These are phyloP conservation scores for Helenozyma baotianmanensis DNA, from an alignment of 805 yeast species.

Conservation along the genomic window DNA sequence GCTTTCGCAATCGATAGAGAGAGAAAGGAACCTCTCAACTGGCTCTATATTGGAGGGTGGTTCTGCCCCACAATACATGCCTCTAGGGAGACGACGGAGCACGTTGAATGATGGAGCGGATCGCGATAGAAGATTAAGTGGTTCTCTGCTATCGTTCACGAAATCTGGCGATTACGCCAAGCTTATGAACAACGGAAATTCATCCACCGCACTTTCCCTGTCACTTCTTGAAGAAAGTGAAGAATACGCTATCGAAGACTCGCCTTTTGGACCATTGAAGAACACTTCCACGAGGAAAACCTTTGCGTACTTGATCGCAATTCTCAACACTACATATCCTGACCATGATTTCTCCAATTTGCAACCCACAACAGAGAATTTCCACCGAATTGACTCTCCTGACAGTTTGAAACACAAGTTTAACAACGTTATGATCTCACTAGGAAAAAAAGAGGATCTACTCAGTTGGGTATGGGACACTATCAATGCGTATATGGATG, in stretches of 20 bases:
- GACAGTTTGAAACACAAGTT: conserved; percentile 59
- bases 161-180: conserved; percentile 10
- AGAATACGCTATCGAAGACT: conserved; percentile 30
- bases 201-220: conserved; percentile 9
- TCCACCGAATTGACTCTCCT: conserved; percentile 29
- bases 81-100: conserved; percentile 20
- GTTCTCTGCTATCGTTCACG: conserved; percentile 21
- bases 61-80: conserved; percentile 27
- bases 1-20: conserved; percentile 33
- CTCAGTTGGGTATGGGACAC: conserved; percentile 83
- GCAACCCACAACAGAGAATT: conserved; percentile 68
- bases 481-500: conserved; percentile 75
- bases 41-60: conserved; percentile 35
- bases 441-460: conserved; percentile 38
- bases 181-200: conserved; percentile 1
- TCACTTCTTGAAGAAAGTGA: conserved; percentile 11
- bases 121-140: conserved; percentile 26
- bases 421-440: conserved; percentile 64
- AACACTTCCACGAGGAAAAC: conserved; percentile 82
- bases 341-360: conserved; percentile 90
- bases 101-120: conserved; percentile 12
- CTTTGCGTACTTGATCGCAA: conserved; percentile 86
- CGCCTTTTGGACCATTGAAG: conserved; percentile 92
- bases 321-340: conserved; percentile 87
- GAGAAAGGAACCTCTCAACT: conserved; percentile 35